Evolutionary conservation across 2,329 filamentous ascomycete genomes (phyloP), one percentile per base, ranked within the genome.

Genomic region (Botryosphaeria dothidea): DNA sequence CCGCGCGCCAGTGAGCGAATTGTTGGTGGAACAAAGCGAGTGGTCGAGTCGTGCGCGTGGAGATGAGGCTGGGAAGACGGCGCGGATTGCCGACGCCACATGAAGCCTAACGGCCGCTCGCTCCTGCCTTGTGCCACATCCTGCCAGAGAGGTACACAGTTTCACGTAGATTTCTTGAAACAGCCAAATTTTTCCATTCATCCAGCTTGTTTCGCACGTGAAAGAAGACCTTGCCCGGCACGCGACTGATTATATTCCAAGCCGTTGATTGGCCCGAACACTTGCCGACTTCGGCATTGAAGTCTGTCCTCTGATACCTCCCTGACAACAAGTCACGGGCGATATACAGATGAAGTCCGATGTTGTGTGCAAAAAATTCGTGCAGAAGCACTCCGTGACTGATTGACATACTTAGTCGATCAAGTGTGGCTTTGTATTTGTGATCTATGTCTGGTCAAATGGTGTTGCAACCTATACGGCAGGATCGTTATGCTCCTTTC

Each of bases 21-120:
- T 34, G 56, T 60, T 60, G 56, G 56, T 60, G 56, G 56, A 60
- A 60, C 56, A 45, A 60, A 60, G 56, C 38, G 25, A 60, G 56
- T 45, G 56, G 56, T 34, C 27, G 38, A 46, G 56, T 60, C 56
- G 56, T 58, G 54, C 17, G 54, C 54, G 54, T 60, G 56, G 56
- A 60, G 56, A 60, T 60, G 38, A 34, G 56, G 27, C 56, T 34
- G 56, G 56, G 17, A 46, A 21, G 56, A 34, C 56, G 56, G 56
- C 56, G 25, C 56, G 43, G 4, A 46, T 31, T 23, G 11, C 56
- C 56, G 56, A 21, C 56, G 41, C 56, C 56, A 60, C 54, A 36
- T 45, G 54, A 43, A 58, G 54, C 36, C 43, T 4, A n/a, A 34
- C 56, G 17, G 19, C 43, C n/a, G 56, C 25, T 25, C n/a, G 21